Evolutionary conservation across 2,329 filamentous ascomycete species (phyloP).

Genomic region (Ophiostoma himal-ulmi): DNA sequence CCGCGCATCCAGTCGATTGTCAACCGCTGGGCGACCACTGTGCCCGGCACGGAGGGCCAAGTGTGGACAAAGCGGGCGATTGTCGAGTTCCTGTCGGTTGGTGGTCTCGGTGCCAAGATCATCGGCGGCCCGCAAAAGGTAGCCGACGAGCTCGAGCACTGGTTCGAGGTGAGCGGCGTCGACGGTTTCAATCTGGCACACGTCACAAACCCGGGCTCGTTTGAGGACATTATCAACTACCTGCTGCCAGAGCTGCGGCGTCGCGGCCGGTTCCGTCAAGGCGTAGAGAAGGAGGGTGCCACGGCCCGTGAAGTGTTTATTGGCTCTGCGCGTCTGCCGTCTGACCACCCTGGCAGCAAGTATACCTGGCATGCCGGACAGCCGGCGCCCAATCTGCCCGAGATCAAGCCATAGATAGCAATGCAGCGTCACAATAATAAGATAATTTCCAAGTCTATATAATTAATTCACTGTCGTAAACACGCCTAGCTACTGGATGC

Average conservation of each 20-base stretch:
- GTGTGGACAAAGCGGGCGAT: slow-evolving; percentile 26
- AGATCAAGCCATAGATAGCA: slow-evolving; percentile 14
- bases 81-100: slow-evolving; percentile 26
- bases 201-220: slow-evolving; percentile 46
- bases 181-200: slow-evolving; percentile 66
- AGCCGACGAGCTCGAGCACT: slow-evolving; percentile 61
- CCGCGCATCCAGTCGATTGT: slow-evolving; percentile 22
- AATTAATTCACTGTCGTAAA: neutral
- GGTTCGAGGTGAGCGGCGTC: slow-evolving; percentile 62
- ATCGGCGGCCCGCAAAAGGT: slow-evolving; percentile 61
- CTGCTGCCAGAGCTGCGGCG: slow-evolving; percentile 56
- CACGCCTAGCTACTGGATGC: neutral
- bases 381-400: slow-evolving; percentile 12
- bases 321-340: slow-evolving; percentile 10
- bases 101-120: slow-evolving; percentile 31
- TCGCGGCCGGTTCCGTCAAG: slow-evolving; percentile 38
- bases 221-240: slow-evolving; percentile 60
- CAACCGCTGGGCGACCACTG: slow-evolving; percentile 17
- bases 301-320: slow-evolving; percentile 23
- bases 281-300: slow-evolving; percentile 16
- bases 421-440: too few relatives aligned
- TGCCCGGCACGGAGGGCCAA: slow-evolving; percentile 18
- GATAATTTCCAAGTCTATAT: neutral
- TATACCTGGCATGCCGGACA: slow-evolving; percentile 19
- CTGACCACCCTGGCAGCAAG: slow-evolving; percentile 14